Evolutionary conservation across 495 filamentous ascomycete genomes (phyloP).

Genomic region (Aspergillus taichungensis): DNA sequence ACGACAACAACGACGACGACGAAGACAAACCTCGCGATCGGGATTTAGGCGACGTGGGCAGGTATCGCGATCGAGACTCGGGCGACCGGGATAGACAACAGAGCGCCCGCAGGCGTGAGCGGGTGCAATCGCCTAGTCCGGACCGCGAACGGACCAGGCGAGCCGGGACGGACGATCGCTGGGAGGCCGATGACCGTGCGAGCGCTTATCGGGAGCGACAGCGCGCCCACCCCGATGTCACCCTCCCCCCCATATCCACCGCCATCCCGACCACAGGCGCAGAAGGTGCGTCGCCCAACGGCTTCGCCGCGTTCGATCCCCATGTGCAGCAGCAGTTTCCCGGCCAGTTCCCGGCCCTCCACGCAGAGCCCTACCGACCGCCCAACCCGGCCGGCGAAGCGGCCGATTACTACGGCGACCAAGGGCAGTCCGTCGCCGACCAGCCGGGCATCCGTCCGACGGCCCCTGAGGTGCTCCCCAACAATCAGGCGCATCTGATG

Average conservation of each 20-base stretch:
- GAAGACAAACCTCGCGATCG: slow-evolving; percentile 1
- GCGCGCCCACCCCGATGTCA: slow-evolving; percentile 22
- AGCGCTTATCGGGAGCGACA: slow-evolving; percentile 21
- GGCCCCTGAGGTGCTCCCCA: slow-evolving; percentile 45
- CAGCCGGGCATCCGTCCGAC: slow-evolving; percentile 53
- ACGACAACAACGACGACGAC: too few species aligned
- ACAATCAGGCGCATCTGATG: slow-evolving; percentile 41
- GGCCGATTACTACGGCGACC: slow-evolving; percentile 59
- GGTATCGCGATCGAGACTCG: slow-evolving; percentile 9
- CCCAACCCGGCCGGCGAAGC: slow-evolving; percentile 49
- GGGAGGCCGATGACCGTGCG: slow-evolving; percentile 15
- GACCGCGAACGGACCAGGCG: slow-evolving; percentile 26
- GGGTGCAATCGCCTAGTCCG: slow-evolving; percentile 23
- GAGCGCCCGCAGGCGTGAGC: slow-evolving; percentile 22
- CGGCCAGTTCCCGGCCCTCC: slow-evolving; percentile 42
- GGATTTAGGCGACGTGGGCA: background rate
- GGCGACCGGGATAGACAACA: slow-evolving; percentile 22
- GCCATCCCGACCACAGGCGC: slow-evolving; percentile 1
- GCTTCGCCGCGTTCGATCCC: slow-evolving; percentile 31
- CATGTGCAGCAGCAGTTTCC: slow-evolving; percentile 53
- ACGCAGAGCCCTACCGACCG: slow-evolving; percentile 42
- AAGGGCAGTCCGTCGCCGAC: slow-evolving; percentile 50
- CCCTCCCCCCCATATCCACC: background rate
- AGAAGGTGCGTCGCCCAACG: slow-evolving; percentile 7
- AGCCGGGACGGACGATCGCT: slow-evolving; percentile 18